Evolutionary conservation across 2,329 filamentous ascomycete genomes (phyloP), one percentile per base, ranked within the genome.

Genomic region (Cyclaneusma minus): DNA sequence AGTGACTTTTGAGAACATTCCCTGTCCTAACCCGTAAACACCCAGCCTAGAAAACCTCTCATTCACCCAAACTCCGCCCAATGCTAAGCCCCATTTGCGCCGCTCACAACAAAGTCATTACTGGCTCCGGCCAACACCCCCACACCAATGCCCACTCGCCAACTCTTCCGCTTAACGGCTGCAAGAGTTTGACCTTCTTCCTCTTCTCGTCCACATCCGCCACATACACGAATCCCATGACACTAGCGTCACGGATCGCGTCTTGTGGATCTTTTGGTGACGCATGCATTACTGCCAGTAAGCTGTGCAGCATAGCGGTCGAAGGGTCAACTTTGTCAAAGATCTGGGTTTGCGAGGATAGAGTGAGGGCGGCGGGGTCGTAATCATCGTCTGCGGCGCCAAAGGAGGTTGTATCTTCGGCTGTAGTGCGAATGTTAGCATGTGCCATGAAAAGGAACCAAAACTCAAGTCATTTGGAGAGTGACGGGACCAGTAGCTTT

Each of bases 181-280:
- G 75, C 31, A 98, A 56, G 12, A 95, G 60, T 44, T 81, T 78
- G 16, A 94, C 61, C 48, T 80, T 79, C 38, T 72, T 72, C 49
- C 79, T 79, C 40, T 78, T 75, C 44, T 82, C 79, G 44, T 98
- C 85, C 4, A 95, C 82, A 34, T 93, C 82, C 1, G 82, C 77
- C 10, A 95, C 79, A 44, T 93, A 94, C 16, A 94, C 66, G 44
- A 92, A 98, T 0, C 89, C 89, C 65, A 91, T 78, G 16, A 95
- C 74, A 29, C 76, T 78, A 6, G 84, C 73, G 39, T 85, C 77
- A 8, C 82, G 68, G 22, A 95, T 73, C 2, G 69, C 65, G 24
- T 81, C 72, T 5, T 77, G 65, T 1, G 66, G 56, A 33, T 89
- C 83, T 24, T 67, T 72, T 0, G 68, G 52, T 3, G 68, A 64